Percentiles rank a stretch among this genome's conserved stretches.
These are phyloP conservation scores for Lepiota brunneoincarnata DNA, from an alignment of 768 basidiomycete genomes.

Conservation along the genomic window DNA sequence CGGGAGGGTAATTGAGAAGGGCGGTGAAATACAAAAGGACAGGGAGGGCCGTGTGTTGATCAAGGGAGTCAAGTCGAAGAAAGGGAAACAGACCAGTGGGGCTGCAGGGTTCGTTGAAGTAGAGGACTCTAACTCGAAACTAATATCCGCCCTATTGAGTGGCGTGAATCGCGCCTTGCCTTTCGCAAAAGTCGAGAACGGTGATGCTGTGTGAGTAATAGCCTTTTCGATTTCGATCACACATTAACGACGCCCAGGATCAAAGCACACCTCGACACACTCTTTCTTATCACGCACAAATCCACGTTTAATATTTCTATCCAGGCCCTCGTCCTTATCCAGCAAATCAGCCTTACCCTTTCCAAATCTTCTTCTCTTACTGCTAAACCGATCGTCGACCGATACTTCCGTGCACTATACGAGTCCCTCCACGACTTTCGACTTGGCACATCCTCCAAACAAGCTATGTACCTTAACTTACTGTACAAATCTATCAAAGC, in stretches of 20 bases:
- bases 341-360: conserved; percentile 70
- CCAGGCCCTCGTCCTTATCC: conserved; percentile 86
- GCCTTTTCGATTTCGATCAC: not conserved
- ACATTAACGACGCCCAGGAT: conserved; percentile 46
- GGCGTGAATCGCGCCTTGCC: conserved; percentile 95
- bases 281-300: conserved; percentile 92
- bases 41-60: conserved; percentile 13
- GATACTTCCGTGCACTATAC: conserved; percentile 85
- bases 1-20: conserved; percentile 41
- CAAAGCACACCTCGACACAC: conserved; percentile 83
- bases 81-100: conserved; percentile 45
- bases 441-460: conserved; percentile 81
- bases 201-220: conserved; percentile 53
- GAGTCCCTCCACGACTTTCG: conserved; percentile 84
- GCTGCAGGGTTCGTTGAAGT: conserved; percentile 72
- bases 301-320: conserved; percentile 97
- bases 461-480: conserved; percentile 95
- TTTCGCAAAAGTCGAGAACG: conserved; percentile 79
- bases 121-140: conserved; percentile 75
- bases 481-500: conserved; percentile 87
- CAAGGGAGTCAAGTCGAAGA: conserved; percentile 31
- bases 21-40: conserved; percentile 28
- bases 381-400: conserved; percentile 49
- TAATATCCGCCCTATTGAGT: conserved; percentile 88
- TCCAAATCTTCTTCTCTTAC: conserved; percentile 34